Conservation (phyloP, 176 grass and related monocot genomes). For the Luzula sylvatica region DNA sequence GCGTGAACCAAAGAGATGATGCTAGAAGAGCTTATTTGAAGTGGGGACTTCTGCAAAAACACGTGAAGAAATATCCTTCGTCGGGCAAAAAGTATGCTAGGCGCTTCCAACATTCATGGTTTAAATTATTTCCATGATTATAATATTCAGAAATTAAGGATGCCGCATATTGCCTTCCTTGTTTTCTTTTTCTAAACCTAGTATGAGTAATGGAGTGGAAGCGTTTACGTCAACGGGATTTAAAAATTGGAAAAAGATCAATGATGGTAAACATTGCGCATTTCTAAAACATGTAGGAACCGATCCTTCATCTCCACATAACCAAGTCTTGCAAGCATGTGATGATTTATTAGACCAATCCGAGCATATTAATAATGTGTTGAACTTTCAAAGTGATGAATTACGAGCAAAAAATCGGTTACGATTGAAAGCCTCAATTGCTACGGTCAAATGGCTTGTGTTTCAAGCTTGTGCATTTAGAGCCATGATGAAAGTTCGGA, state of each 20-base stretch:
- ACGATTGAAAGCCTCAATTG: constrained; percentile 1
- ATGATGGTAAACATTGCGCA: constrained; percentile 16
- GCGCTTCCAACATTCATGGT: neutral
- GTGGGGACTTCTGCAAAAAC: constrained; percentile 1
- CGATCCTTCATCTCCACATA: constrained; percentile 5
- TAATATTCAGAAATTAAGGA: constrained; percentile 3
- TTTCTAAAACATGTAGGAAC: constrained; percentile 5
- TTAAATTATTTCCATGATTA: constrained; percentile 11
- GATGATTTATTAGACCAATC: neutral
- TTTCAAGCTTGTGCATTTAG: constrained; percentile 23
- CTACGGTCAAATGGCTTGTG: neutral
- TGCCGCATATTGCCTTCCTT: constrained; percentile 9
- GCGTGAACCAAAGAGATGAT: constrained; percentile 5
- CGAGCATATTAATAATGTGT: neutral
- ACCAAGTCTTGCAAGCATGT: constrained; percentile 7
- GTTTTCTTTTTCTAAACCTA: neutral
- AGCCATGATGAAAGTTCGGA: neutral
- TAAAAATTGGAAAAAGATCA: constrained; percentile 8
- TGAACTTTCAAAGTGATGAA: neutral
- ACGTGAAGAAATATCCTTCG: neutral
- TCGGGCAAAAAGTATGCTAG: neutral
- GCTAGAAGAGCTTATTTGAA: constrained; percentile 6
- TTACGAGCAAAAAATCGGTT: neutral
- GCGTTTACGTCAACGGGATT: constrained; percentile 18
- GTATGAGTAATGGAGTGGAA: neutral